Conservation (phyloP, 108 stramenopile species). For the Nannochloropsis salina region DNA sequence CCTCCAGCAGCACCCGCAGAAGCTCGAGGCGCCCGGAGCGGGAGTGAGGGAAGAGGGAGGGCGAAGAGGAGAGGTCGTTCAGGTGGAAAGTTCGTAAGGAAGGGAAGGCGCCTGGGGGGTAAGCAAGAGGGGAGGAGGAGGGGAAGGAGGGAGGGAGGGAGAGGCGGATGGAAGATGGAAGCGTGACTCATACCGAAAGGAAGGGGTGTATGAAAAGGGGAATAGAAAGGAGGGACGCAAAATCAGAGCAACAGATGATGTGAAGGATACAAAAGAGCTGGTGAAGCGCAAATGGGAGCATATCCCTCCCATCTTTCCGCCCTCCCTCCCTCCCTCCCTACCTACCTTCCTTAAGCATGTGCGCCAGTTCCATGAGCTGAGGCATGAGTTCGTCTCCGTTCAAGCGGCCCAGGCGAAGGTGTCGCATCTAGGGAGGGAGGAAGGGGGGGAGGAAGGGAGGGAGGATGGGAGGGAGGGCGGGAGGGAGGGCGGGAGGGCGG, state of each 20-base stretch:
- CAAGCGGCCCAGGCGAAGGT: neutral
- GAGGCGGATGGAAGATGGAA: too few species aligned
- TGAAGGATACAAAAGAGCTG: neutral
- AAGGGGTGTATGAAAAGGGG: neutral
- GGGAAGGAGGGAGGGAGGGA: neutral
- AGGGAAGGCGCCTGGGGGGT: neutral
- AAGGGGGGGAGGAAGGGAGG: neutral
- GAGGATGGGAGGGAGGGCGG: neutral
- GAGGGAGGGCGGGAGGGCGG: neutral
- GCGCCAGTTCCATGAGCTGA: neutral
- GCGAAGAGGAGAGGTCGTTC: neutral
- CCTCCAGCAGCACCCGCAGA: neutral
- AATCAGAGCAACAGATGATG: neutral
- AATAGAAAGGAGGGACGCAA: neutral
- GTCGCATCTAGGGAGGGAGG: neutral
- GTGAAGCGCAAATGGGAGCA: neutral
- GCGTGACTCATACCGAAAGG: too few species aligned
- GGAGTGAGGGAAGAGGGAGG: neutral
- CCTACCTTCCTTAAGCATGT: neutral
- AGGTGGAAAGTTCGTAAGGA: neutral
- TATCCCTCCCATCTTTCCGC: neutral
- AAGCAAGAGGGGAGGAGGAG: neutral
- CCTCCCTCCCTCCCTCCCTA: slow-evolving; percentile 1
- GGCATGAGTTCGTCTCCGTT: neutral
- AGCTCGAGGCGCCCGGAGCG: neutral